phyloP scores from a whole-genome alignment of 345 rosid genomes.

The Salix exigua region DNA sequence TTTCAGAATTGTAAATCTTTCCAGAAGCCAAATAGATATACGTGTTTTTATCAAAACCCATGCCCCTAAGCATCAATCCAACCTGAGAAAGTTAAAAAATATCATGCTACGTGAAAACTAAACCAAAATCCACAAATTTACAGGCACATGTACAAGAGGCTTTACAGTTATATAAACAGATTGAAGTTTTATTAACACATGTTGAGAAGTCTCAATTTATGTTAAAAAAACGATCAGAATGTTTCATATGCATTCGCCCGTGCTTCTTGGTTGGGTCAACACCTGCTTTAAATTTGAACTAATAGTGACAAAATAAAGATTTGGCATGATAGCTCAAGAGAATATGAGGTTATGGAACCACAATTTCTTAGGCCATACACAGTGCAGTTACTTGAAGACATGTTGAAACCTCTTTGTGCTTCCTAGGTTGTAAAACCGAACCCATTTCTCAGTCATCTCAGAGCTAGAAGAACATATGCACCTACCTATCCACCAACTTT shows the following conservation, averaged over 20 bases:
- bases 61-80: slow-evolving; percentile 97
- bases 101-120: slow-evolving; percentile 6
- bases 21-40: slow-evolving; percentile 91
- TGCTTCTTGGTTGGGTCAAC: not conserved
- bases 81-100: slow-evolving; percentile 47
- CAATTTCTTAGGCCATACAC: not conserved
- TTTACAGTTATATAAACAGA: not conserved
- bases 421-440: not conserved
- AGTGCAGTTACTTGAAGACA: not conserved
- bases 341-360: not conserved
- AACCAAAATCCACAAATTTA: not conserved
- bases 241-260: not conserved
- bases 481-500: not conserved
- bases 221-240: not conserved
- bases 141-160: not conserved
- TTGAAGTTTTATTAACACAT: not conserved
- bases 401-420: not conserved
- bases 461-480: not conserved
- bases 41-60: slow-evolving; percentile 90
- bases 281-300: not conserved
- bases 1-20: slow-evolving; percentile 83
- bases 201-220: not conserved
- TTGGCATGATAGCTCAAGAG: not conserved
- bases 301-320: not conserved
- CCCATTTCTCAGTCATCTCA: not conserved